These are phyloP conservation scores for Diaporthe citri DNA, from an alignment of 2,329 filamentous ascomycete genomes.

Conservation along the genomic window DNA sequence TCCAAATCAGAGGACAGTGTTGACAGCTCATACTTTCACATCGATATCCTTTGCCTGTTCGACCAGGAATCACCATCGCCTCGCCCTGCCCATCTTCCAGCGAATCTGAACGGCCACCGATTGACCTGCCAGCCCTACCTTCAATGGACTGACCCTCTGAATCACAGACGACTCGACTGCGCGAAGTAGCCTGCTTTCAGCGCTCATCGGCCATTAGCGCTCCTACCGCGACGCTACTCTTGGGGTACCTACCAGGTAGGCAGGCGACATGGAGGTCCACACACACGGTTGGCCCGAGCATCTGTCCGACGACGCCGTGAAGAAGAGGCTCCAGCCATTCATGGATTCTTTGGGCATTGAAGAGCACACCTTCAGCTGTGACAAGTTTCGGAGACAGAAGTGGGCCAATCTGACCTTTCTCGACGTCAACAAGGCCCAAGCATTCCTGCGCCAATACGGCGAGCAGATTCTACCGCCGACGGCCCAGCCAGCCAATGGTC, in stretches of 20 bases:
- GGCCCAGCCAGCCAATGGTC: not conserved
- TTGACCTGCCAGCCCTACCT: not conserved
- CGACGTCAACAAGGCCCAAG: slow-evolving; percentile 51
- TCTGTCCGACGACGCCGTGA: slow-evolving; percentile 54
- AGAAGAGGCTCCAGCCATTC: slow-evolving; percentile 53
- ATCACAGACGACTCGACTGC: too few relatives aligned
- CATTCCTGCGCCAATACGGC: slow-evolving; percentile 57
- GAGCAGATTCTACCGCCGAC: slow-evolving; percentile 11
- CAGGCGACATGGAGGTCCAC: slow-evolving; percentile 59
- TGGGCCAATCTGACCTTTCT: slow-evolving; percentile 60
- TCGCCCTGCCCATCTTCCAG: not conserved
- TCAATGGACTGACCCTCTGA: not conserved
- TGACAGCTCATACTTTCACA: not conserved
- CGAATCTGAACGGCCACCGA: not conserved
- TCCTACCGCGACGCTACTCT: not conserved
- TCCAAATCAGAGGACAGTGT: not conserved
- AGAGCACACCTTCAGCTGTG: slow-evolving; percentile 54
- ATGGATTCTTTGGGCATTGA: slow-evolving; percentile 56
- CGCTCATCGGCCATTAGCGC: too few relatives aligned
- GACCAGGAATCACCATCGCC: not conserved
- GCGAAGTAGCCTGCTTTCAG: not conserved
- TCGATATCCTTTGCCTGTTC: not conserved
- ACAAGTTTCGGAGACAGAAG: slow-evolving; percentile 53
- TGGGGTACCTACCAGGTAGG: too few relatives aligned
- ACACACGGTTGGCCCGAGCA: slow-evolving; percentile 57